Evolutionary conservation across 257 asterid species (phyloP), one percentile per base, ranked within the genome.

Genomic region (Fraxinus excelsior): DNA sequence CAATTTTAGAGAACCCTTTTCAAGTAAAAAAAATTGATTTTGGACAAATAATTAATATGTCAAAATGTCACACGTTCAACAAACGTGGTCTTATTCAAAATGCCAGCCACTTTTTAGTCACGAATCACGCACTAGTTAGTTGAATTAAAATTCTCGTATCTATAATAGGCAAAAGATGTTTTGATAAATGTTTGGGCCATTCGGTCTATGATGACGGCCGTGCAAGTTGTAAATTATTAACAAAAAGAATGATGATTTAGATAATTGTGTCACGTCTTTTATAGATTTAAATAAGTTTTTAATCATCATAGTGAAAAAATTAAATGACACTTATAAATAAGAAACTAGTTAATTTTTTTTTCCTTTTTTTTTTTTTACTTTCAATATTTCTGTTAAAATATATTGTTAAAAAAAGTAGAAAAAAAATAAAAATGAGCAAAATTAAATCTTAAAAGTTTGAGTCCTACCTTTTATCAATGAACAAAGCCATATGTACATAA

Each of bases 391-490:
- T 37, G 21, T 34, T 11, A 67, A 40, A 81, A 71, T 21, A 53
- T 35, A 66, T 21, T 25, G 72, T 32, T 4, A 62, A 29, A 49
- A 80, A 23, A 60, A 65, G n/a, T n/a, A n/a, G 49, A 67, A 32
- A 26, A 19, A 44, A 65, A 56, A 10, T 2, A 49, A 49, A 16
- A 0, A 49, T 49, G 7, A 64, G 51, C 69, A 64, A 29, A 18
- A 70, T n/a, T 18, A 58, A 65, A 71, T 81, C 71, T 65, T 56
- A 53, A 78, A 80, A 79, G 67, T 65, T 38, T n/a, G 70, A 51
- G 80, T 76, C 76, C 89, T 81, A 80, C 85, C 74, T 74, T 77
- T 66, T 21, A 3, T 70, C 76, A 78, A 80, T 74, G 32, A 29
- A 29, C 32, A 29, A 29, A 29, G 32, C 32, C 32, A 29, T 29